Base-by-base conservation (phyloP, 192 early-diverging fungal species). In the Coemansia sp. region DNA sequence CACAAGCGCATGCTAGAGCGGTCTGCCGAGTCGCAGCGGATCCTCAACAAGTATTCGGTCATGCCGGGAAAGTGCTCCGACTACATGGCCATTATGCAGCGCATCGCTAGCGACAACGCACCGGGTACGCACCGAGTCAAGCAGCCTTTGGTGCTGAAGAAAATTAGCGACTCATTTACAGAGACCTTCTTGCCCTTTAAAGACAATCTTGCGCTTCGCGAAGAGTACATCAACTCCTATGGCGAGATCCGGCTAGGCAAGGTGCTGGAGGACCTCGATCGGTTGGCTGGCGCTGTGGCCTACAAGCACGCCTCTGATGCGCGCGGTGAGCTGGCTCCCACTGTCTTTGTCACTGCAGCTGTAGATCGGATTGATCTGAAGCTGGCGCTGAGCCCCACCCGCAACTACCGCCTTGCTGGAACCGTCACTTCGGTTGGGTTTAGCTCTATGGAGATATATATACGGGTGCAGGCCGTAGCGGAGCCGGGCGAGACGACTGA, bases 331-430 rank as follows among this genome's bases (percentile, higher is more conserved):
- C 68, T 71, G 6, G 79, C 73, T 0, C 85, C 87, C 9, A 41
- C 88, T 31, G 83, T 82, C 2, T 89, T 95, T 62, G 92, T 92
- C 13, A 95, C 92, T 5, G 93, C 93, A 0, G 80, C 86, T 18
- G 83, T 96, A 9, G 93, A 96, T 63, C 77, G 93, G 17, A 90
- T 94, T 32, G 91, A 94, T 19, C 63, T 96, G 39, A 64, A 88
- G 30, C 54, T 77, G 22, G 76, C 69, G 3, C 78, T 90, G 31
- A 77, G 82, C 5, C 61, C 83, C 8, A 80, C 86, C 51, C 38
- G 72, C 36, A 89, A 96, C 61, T 75, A 91, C 31, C 79, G 85
- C n/a, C 70, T 96, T 33, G 80, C 81, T 25, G 93, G 91, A 15
- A 85, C 86, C 53, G 91, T 93, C 22, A 88, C 88, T 1, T 90